phyloP scores from a whole-genome alignment of 768 basidiomycete genomes.

The Heimioporus sp. region DNA sequence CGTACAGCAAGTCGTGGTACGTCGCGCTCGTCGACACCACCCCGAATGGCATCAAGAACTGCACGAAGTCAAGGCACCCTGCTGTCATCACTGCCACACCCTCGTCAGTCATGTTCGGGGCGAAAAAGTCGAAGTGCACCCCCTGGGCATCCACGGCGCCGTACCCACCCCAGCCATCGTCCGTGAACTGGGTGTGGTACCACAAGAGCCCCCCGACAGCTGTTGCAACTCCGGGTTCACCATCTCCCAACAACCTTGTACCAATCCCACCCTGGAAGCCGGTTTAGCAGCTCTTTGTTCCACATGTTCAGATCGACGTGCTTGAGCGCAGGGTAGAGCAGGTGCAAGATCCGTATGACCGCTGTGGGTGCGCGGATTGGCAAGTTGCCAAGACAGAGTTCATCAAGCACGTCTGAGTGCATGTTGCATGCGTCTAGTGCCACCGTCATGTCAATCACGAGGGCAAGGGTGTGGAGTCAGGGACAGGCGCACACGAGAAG shows the following conservation, averaged over 20 bases:
- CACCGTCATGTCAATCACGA: conserved; percentile 23
- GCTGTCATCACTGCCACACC: conserved; percentile 32
- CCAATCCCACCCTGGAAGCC: conserved; percentile 6
- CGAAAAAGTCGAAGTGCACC: conserved; percentile 22
- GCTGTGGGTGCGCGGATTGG: conserved; percentile 5
- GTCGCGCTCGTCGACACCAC: neutral
- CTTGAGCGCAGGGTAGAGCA: conserved; percentile 18
- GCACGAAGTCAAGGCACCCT: conserved; percentile 29
- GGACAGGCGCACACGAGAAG: conserved; percentile 12
- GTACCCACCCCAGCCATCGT: conserved; percentile 47
- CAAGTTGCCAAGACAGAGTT: conserved; percentile 23
- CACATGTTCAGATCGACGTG: conserved; percentile 19
- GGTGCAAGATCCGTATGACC: conserved; percentile 9
- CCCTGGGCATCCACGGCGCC: neutral
- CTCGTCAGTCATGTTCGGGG: conserved; percentile 36
- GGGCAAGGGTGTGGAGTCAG: conserved; percentile 13
- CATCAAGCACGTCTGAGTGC: conserved; percentile 1
- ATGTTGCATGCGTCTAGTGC: neutral
- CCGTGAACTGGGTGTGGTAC: conserved; percentile 34
- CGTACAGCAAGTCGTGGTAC: neutral
- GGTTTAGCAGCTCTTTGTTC: conserved; percentile 12
- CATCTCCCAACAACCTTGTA: conserved; percentile 15
- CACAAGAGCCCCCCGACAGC: conserved; percentile 33
- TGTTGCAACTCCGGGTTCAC: conserved; percentile 16
- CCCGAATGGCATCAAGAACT: neutral